These are phyloP conservation scores for Pestalotiopsis sp. DNA, from an alignment of 2,329 filamentous ascomycete genomes.

Conservation along the genomic window DNA sequence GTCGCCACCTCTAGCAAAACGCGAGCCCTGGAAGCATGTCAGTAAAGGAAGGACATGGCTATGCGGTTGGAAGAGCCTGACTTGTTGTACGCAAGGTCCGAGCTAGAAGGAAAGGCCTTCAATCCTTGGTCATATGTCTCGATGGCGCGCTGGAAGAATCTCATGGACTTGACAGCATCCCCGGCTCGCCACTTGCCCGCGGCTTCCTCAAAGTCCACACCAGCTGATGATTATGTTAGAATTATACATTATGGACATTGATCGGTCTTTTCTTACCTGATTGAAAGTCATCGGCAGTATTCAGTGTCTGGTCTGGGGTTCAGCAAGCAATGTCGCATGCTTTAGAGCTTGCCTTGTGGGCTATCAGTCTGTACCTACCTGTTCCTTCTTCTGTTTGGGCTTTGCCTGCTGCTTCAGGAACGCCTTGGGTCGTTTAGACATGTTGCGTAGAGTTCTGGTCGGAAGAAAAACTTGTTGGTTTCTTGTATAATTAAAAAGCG, in stretches of 20 bases:
- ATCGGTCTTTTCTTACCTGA: constrained; percentile 44
- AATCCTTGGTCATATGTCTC: constrained; percentile 68
- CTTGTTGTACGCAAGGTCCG: constrained; percentile 79
- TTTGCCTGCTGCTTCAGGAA: constrained; percentile 22
- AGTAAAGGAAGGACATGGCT: constrained; percentile 11
- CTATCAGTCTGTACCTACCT: neutral
- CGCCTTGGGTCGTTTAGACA: constrained; percentile 17
- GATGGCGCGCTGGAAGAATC: constrained; percentile 65
- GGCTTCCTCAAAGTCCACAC: constrained; percentile 70
- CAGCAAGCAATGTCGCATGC: constrained; percentile 5
- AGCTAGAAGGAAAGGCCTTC: constrained; percentile 59
- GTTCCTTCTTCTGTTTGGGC: constrained; percentile 24
- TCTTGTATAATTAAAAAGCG: neutral
- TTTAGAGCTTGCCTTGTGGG: neutral
- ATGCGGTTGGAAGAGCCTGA: constrained; percentile 36
- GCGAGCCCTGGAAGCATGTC: constrained; percentile 54
- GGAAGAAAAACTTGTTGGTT: neutral
- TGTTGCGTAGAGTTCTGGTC: neutral
- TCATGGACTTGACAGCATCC: constrained; percentile 62
- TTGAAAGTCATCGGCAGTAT: constrained; percentile 69
- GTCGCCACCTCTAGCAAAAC: constrained; percentile 72
- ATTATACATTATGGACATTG: neutral
- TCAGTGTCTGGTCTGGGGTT: constrained; percentile 45
- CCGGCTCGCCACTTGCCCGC: constrained; percentile 76
- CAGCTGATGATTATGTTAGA: constrained; percentile 41